Conservation (phyloP, 2,329 filamentous ascomycete species). For the Colletotrichum trifolii region DNA sequence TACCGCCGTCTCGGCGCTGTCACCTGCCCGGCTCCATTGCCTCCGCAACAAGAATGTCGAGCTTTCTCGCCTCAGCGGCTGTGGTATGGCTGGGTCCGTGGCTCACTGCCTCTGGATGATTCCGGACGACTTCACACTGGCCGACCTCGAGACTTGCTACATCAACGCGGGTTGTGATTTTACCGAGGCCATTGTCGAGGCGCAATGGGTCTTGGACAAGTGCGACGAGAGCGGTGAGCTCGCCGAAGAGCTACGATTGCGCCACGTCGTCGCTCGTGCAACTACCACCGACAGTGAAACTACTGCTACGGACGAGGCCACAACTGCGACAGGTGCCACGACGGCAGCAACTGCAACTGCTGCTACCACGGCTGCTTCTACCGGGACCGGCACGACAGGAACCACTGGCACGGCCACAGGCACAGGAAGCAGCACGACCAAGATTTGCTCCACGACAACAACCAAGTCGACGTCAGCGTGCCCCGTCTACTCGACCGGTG, state of each 20-base stretch:
- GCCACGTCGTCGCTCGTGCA: constrained; percentile 34
- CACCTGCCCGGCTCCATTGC: constrained; percentile 49
- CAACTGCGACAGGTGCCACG: constrained; percentile 28
- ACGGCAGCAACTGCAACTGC: background rate
- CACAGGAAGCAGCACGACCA: constrained; percentile 37
- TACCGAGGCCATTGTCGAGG: constrained; percentile 44
- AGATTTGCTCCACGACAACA: constrained; percentile 43
- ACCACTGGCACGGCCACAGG: constrained; percentile 6
- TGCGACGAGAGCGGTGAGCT: constrained; percentile 41
- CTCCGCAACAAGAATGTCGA: constrained; percentile 50
- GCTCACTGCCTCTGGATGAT: constrained; percentile 54
- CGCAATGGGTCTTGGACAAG: constrained; percentile 43
- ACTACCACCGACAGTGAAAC: constrained; percentile 37
- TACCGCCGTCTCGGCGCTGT: constrained; percentile 44
- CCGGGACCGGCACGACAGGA: constrained; percentile 44
- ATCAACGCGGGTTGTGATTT: constrained; percentile 48
- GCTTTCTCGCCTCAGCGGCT: constrained; percentile 54
- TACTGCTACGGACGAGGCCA: constrained; percentile 36
- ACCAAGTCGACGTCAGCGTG: constrained; percentile 53
- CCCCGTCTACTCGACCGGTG: constrained; percentile 47
- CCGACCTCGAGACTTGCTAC: constrained; percentile 53
- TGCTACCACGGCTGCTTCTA: constrained; percentile 44
- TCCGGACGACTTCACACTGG: constrained; percentile 42
- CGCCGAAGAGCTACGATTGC: constrained; percentile 35
- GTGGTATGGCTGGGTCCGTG: constrained; percentile 56